Evolutionary conservation across 108 stramenopile species (phyloP).

Genomic region (Nitzschia inconspicua): DNA sequence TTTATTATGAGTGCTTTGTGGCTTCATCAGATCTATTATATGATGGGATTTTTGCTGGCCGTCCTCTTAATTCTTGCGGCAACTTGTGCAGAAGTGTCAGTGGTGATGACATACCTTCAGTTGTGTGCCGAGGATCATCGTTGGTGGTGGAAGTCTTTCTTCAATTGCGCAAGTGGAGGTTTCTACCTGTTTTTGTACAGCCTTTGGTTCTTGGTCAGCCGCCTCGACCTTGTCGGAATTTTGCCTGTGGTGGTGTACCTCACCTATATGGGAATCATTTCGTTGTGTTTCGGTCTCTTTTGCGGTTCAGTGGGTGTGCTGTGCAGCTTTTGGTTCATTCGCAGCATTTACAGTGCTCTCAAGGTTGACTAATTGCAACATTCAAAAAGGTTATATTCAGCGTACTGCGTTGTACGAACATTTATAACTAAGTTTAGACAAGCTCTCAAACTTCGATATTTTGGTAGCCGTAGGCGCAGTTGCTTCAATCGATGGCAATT

Average conservation of each 20-base stretch:
- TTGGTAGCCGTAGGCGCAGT: no score
- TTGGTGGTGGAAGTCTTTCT: slow-evolving; percentile 99
- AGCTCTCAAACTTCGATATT: no score
- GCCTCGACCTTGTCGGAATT: slow-evolving; percentile 82
- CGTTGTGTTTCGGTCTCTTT: slow-evolving; percentile 82
- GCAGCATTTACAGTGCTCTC: slow-evolving; percentile 46
- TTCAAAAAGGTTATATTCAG: background rate
- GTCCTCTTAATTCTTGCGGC: slow-evolving; percentile 90
- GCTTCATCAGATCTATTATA: slow-evolving; percentile 97
- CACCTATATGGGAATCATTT: slow-evolving; percentile 96
- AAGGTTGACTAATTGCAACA: slow-evolving; percentile 45
- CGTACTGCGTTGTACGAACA: no score
- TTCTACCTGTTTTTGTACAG: slow-evolving; percentile 94
- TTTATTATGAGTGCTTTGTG: slow-evolving; percentile 98
- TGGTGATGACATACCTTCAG: slow-evolving; percentile 97
- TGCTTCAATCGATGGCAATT: no score
- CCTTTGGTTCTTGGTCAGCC: slow-evolving; percentile 85
- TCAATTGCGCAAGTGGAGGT: slow-evolving; percentile 90
- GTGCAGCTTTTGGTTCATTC: slow-evolving; percentile 72
- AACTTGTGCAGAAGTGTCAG: slow-evolving; percentile 93
- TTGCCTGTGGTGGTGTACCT: slow-evolving; percentile 91
- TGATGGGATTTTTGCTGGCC: slow-evolving; percentile 95
- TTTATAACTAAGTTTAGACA: no score
- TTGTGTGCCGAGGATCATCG: slow-evolving; percentile 96
- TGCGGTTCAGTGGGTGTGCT: slow-evolving; percentile 91